These are phyloP conservation scores for Penicillium fimorum DNA, from an alignment of 495 filamentous ascomycete genomes.

Conservation along the genomic window DNA sequence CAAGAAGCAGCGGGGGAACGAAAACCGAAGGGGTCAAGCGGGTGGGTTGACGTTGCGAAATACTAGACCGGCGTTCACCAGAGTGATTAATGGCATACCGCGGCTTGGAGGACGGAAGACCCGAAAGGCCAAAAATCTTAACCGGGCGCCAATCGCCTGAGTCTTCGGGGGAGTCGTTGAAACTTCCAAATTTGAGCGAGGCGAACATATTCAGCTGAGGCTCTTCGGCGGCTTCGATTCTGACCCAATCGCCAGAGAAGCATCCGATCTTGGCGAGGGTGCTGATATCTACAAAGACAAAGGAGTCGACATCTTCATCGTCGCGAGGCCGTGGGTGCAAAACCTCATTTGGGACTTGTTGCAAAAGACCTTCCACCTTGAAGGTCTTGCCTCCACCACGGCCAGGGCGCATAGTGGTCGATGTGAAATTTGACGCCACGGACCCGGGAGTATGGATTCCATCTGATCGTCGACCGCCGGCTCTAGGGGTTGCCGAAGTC, in stretches of 20 bases:
- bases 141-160: conserved; percentile 70
- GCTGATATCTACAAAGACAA: conserved; percentile 83
- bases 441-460: conserved; percentile 76
- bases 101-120: conserved; percentile 51
- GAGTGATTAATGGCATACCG: conserved; percentile 53
- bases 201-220: conserved; percentile 56
- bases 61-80: conserved; percentile 49
- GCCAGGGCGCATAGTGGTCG: conserved; percentile 69
- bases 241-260: conserved; percentile 98
- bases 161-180: conserved; percentile 45
- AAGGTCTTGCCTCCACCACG: conserved; percentile 61
- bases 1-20: conserved; percentile 79
- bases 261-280: conserved; percentile 85
- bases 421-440: conserved; percentile 80
- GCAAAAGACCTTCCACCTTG: conserved; percentile 73
- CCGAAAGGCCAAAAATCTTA: conserved; percentile 83
- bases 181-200: conserved; percentile 47
- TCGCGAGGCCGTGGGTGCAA: conserved; percentile 78
- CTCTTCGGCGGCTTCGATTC: conserved; percentile 69
- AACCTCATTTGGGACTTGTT: conserved; percentile 69
- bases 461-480: conserved; percentile 59
- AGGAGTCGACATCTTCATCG: conserved; percentile 84
- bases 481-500: conserved; percentile 69
- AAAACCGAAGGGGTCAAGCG: conserved; percentile 61
- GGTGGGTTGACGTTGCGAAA: conserved; percentile 45